Evolutionary conservation across 2,329 filamentous ascomycete species (phyloP), one percentile per base, ranked within the genome.

Genomic region (Beauveria sp.): DNA sequence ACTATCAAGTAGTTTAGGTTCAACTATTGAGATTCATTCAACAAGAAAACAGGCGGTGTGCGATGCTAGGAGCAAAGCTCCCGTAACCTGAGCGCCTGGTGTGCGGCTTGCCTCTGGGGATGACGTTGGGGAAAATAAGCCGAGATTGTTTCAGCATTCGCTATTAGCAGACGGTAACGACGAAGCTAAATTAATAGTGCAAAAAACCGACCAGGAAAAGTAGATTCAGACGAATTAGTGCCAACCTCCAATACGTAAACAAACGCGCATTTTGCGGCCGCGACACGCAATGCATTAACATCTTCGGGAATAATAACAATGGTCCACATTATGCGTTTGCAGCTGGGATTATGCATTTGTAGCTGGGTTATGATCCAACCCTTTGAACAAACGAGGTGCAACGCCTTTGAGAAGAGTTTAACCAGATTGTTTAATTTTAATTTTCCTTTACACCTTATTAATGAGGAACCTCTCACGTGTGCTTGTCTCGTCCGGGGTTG

Each of bases 271-370:
- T n/a, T 26, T 34, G 53, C 26, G 42, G 55, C 22, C 22, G 30
- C 22, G 46, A 58, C 56, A 58, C 56, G 56, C 30, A 34, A 5
- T 34, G 30, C 45, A 46, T 42, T 2, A 24, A 24, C 6, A 49
- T 46, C 46, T 30, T 42, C 7, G 28, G 10, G 45, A 50, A 58
- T 58, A 50, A 58, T 58, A 58, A 50, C 56, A 58, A 43, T 58
- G 56, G 45, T 51, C 56, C 56, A 58, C 56, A 58, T 42, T 30
- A 58, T 58, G 43, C 55, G 49, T 58, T 26, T 58, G 55, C 49
- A 57, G 54, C 28, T 38, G 54, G 28, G 12, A 9, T 18, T 26
- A 12, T 30, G 30, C 43, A 8, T 16, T 6, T 38, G 34, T 38
- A 38, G 34, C 34, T 38, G 12, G 12, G 34, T 2, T 38, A 38